Evolutionary conservation across 75 land plant genomes (phyloP), one percentile per base, ranked within the genome.

Genomic region (Selaginella moellendorffii): DNA sequence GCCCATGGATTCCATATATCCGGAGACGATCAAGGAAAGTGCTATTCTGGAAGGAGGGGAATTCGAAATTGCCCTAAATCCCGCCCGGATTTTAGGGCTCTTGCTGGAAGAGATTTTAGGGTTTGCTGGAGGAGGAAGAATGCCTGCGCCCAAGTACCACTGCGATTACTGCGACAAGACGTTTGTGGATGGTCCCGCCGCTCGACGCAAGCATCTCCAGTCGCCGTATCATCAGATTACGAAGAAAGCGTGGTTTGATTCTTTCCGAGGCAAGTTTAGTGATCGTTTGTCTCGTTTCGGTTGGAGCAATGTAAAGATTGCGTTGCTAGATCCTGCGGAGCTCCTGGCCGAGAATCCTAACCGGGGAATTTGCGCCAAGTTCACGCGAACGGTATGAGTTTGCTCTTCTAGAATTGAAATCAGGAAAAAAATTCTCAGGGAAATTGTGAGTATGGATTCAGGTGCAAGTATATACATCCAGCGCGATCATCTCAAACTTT

Each of bases 161-260:
- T 92, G 97, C 63, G 97, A 92, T 25, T 92, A 92, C 71, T 92
- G 97, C 72, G 89, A 88, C 69, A 92, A 92, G 76, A 76, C 82
- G 64, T 92, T 92, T 68, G 83, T 83, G 66, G 97, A 92, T 72
- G 88, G 86, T 0, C 81, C 79, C 0, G 29, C 65, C 1, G 85
- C 95, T 14, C 61, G 97, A 9, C 76, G 73, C 62, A 76, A 88
- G 54, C 97, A 92, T 63, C 68, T 92, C 28, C 80, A 76, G 25
- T 82, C 86, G 21, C 9, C 76, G 28, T 75, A 69, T 1, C 97
- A 92, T 66, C 95, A 76, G 52, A 74, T 84, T 0, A 79, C 81
- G 62, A 79, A 72, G 65, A 79, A 85, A 59, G 79, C 71, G 19
- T 92, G 89, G 89, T 92, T 79, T 78, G 81, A 85, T 56, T 83